Base-by-base conservation (phyloP, 1,284 basidiomycete genomes). In the Peniophora sp. region DNA sequence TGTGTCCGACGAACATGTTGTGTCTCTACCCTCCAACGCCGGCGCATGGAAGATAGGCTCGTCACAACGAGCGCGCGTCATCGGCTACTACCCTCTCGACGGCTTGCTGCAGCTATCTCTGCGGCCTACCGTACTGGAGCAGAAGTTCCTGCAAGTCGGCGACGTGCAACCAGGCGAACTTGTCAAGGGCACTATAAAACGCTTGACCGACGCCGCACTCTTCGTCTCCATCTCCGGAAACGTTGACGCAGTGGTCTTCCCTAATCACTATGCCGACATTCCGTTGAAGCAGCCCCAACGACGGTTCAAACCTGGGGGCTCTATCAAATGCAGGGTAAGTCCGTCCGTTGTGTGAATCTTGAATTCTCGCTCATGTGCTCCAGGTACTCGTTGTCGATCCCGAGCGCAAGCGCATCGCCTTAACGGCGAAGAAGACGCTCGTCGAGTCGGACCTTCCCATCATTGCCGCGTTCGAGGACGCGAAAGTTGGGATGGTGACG, bases 251-350 rank as follows among this genome's bases (percentile, higher is more conserved):
- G 86, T 98, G 24, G 80, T 98, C 24, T 97, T 92, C 85, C 94
- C 96, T 0, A 78, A 84, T 57, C 97, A 99, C 68, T 99, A 92
- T 66, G 92, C 97, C 27, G 95, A 98, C 64, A 94, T 99, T 60
- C 69, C 73, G 34, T 76, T 99, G 57, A 97, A 94, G 63, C 89
- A 97, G 62, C 94, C 94, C 22, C 83, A 92, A 57, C 93, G 89
- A 69, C 83, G 89, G 56, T 99, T 97, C 75, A 96, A 92, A 64
- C 72, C 79, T 14, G 95, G 93, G 24, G 75, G 79, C 3, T 80
- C 67, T 47, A 87, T 99, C 67, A 97, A 92, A 69, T 95, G 92
- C 57, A 74, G 89, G 50, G 91, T 92, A 67, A 23, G 81, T 70
- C 8, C 15, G 41, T 10, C 10, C 35, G 5, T 10, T 37, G 49